A percentile compares a stretch with the other conserved stretches of the same genome.
phyloP scores from a whole-genome alignment of 441 rosid species.

The Bruguiera hainesii region DNA sequence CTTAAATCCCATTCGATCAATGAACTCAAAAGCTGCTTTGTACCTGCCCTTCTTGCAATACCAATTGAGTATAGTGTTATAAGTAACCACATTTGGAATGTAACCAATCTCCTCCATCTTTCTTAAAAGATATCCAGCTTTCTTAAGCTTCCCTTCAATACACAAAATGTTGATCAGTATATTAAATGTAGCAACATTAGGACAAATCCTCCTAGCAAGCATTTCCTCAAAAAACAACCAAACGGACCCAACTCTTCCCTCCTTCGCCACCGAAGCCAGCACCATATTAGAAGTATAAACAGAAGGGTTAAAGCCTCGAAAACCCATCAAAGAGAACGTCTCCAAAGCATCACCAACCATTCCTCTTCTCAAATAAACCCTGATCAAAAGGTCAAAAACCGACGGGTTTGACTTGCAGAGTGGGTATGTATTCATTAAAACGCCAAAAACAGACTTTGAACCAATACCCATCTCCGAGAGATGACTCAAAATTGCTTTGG shows the following conservation, averaged over 20 bases:
- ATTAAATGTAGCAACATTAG: conserved; percentile 79
- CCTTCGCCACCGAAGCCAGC: conserved; percentile 54
- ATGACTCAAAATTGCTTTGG: conserved; percentile 54
- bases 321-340: conserved; percentile 56
- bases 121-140: conserved; percentile 59
- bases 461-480: conserved; percentile 41
- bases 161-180: conserved; percentile 67
- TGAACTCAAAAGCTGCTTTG: conserved; percentile 55
- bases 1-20: conserved; percentile 61
- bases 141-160: conserved; percentile 57
- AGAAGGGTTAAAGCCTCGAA: conserved; percentile 63
- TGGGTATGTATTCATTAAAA: conserved; percentile 69
- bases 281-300: conserved; percentile 63
- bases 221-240: conserved; percentile 74
- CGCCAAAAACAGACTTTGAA: conserved; percentile 53
- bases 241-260: conserved; percentile 38
- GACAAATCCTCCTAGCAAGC: conserved; percentile 63
- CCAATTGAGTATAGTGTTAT: conserved; percentile 79
- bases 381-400: conserved; percentile 73
- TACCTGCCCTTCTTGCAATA: conserved; percentile 66
- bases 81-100: conserved; percentile 64
- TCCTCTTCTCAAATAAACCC: conserved; percentile 59
- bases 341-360: conserved; percentile 56
- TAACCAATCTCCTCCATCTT: conserved; percentile 84
- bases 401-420: conserved; percentile 88